phyloP scores from a whole-genome alignment of 345 rosid genomes.

The Acer campestre region DNA sequence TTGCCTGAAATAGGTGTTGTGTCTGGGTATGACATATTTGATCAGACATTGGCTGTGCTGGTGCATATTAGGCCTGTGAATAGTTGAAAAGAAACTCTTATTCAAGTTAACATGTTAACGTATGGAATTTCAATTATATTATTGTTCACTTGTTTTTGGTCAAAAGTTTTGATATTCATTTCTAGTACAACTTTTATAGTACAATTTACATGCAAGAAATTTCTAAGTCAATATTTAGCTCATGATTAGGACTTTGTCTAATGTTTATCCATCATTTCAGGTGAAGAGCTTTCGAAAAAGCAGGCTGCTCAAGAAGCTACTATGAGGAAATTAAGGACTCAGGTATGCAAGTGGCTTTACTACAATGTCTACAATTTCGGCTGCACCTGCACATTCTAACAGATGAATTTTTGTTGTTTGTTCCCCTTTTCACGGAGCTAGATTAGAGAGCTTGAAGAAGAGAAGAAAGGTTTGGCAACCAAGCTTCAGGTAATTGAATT shows the following conservation, averaged over 20 bases:
- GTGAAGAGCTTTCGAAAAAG: conserved; percentile 98
- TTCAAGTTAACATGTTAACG: background rate
- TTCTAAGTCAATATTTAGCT: background rate
- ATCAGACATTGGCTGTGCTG: background rate
- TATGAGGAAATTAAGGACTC: conserved; percentile 96
- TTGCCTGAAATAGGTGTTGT: background rate
- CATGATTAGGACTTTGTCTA: background rate
- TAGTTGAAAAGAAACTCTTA: background rate
- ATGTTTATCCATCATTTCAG: conserved; percentile 41
- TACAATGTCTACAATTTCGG: conserved; percentile 11
- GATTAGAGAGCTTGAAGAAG: conserved; percentile 97
- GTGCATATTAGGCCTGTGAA: background rate
- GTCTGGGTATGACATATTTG: background rate
- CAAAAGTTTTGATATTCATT: too few species aligned
- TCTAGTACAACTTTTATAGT: too few species aligned
- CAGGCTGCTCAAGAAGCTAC: conserved; percentile 97
- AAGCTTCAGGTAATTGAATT: conserved; percentile 87
- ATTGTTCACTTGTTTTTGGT: too few species aligned
- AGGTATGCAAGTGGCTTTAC: conserved; percentile 49
- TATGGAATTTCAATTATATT: background rate
- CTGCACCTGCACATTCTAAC: conserved; percentile 4
- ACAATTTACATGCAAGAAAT: background rate
- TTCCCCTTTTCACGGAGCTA: conserved; percentile 37
- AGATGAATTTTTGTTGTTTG: conserved; percentile 17
- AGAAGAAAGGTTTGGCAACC: conserved; percentile 88